A percentile compares a stretch with the other conserved stretches of the same genome.
Conservation (phyloP, 2,329 filamentous ascomycete genomes). For the Elsinoe necatrix region DNA sequence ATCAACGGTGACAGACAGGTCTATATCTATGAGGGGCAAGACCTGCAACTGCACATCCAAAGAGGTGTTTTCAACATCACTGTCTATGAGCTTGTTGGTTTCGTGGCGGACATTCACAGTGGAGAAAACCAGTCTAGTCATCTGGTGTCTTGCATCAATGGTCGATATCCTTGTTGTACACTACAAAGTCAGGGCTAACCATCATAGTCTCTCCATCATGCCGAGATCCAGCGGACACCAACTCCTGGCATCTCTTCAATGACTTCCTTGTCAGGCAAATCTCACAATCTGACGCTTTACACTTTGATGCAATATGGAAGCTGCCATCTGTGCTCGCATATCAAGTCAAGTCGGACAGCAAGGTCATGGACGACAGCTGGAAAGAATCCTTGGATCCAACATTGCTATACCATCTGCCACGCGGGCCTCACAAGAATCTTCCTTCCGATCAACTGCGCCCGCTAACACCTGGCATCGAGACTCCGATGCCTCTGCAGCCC, state of each 20-base stretch:
- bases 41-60: constrained; percentile 71
- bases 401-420: constrained; percentile 55
- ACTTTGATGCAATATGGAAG: constrained; percentile 90
- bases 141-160: constrained; percentile 83
- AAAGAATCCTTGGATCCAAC: constrained; percentile 75
- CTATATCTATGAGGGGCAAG: constrained; percentile 88
- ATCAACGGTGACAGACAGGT: constrained; percentile 80
- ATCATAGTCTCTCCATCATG: constrained; percentile 57
- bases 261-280: constrained; percentile 86
- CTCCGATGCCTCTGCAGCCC: constrained; percentile 56
- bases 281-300: constrained; percentile 71
- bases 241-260: constrained; percentile 93
- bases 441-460: constrained; percentile 51
- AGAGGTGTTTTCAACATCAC: constrained; percentile 71
- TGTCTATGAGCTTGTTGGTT: constrained; percentile 83
- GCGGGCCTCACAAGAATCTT: constrained; percentile 31
- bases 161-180: constrained; percentile 38
- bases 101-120: constrained; percentile 83
- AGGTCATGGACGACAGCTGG: constrained; percentile 79
- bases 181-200: background rate
- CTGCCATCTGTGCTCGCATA: constrained; percentile 79
- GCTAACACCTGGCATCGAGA: constrained; percentile 52
- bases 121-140: constrained; percentile 81
- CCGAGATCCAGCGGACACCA: constrained; percentile 49
- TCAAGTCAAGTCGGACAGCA: constrained; percentile 72